These are phyloP conservation scores for Fusarium anguioides DNA, from an alignment of 2,329 filamentous ascomycete species.

Conservation along the genomic window DNA sequence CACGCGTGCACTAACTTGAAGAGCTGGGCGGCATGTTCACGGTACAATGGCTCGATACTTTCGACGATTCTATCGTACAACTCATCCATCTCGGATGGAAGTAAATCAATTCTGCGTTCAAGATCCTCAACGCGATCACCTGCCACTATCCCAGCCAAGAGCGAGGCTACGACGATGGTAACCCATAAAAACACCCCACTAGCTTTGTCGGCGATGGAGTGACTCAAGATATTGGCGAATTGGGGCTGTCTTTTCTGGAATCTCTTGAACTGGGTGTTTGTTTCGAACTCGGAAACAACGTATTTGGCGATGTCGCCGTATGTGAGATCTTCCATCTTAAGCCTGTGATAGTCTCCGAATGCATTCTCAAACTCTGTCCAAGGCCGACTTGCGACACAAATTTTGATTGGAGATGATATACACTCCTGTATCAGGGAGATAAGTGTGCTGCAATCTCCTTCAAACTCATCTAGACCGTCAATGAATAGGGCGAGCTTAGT, in stretches of 20 bases:
- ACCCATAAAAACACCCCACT: slow-evolving; percentile 15
- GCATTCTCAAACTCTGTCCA: slow-evolving; percentile 20
- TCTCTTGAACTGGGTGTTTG: accelerated
- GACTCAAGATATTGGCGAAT: not conserved
- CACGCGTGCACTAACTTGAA: not conserved
- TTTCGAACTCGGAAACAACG: not conserved
- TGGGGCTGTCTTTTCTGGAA: not conserved
- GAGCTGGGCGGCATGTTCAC: not conserved
- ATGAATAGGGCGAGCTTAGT: slow-evolving; percentile 7
- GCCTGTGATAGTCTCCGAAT: not conserved
- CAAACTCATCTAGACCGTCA: slow-evolving; percentile 20
- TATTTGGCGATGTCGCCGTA: not conserved
- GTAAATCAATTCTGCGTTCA: not conserved
- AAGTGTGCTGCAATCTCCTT: not conserved
- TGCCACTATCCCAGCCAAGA: not conserved
- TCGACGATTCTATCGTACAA: not conserved
- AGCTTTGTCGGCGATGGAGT: not conserved
- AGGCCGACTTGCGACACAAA: slow-evolving; percentile 14
- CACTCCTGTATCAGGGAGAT: not conserved
- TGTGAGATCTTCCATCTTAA: slow-evolving; percentile 5
- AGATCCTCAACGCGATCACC: slow-evolving; percentile 12
- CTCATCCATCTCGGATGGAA: not conserved
- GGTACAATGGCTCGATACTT: not conserved
- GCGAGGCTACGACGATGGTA: slow-evolving; percentile 1
- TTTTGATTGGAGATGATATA: not conserved